phyloP scores from a whole-genome alignment of 139 green algal genomes.

The Desmodesmus armatus region DNA sequence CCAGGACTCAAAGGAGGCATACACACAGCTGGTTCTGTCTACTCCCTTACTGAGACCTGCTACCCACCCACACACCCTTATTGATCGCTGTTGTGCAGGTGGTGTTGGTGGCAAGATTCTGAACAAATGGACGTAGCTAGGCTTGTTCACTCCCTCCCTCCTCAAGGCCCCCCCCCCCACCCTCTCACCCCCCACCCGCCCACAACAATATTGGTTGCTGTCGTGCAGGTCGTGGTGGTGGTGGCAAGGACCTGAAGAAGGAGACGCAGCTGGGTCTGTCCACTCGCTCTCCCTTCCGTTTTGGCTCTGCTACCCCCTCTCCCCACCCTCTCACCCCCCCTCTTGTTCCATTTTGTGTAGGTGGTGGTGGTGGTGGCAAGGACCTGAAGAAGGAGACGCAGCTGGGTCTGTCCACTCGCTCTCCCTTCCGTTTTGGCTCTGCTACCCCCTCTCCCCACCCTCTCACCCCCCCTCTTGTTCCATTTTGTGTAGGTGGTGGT shows the following conservation, averaged over 20 bases:
- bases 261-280: conserved; percentile 91
- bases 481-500: not conserved
- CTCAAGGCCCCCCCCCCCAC: too few relatives aligned
- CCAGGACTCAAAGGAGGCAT: too few relatives aligned
- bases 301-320: not conserved
- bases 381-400: conserved; percentile 91
- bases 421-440: too few relatives aligned
- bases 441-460: not conserved
- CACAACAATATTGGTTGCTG: too few relatives aligned
- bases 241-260: conserved; percentile 77
- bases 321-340: not conserved
- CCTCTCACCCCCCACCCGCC: not conserved
- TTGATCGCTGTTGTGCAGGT: not conserved
- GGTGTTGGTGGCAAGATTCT: conserved; percentile 31
- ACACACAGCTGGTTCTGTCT: conserved; percentile 87
- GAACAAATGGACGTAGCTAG: conserved; percentile 95
- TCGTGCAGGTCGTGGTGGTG: not conserved
- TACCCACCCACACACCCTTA: not conserved
- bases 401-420: conserved; percentile 85
- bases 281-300: too few relatives aligned
- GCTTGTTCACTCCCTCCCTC: conserved; percentile 80
- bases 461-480: not conserved
- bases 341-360: not conserved
- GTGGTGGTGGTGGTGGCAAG: conserved; percentile 18
- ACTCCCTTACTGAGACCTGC: conserved; percentile 18